phyloP scores from a whole-genome alignment of 306 rosid genomes.

The Cicer chorassanicum region DNA sequence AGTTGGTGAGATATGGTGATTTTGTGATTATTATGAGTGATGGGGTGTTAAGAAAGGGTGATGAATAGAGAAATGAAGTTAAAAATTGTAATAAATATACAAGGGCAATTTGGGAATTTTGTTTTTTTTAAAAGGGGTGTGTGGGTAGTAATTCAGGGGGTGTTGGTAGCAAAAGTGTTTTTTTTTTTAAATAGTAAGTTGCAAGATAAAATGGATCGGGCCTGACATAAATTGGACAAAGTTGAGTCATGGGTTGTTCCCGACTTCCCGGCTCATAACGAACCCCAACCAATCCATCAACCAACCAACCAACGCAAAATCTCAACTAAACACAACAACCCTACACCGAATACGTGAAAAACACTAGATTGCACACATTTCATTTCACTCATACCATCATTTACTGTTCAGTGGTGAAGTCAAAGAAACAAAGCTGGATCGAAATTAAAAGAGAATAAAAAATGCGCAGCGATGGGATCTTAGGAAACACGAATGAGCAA shows the following conservation, averaged over 20 bases:
- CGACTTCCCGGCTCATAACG: background rate
- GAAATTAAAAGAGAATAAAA: background rate
- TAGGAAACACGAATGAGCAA: slow-evolving; percentile 49
- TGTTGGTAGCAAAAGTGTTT: no score
- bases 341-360: background rate
- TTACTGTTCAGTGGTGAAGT: background rate
- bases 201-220: no score
- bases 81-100: no score
- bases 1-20: no score
- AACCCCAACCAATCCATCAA: background rate
- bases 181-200: no score
- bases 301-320: background rate
- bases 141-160: no score
- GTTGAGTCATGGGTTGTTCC: background rate
- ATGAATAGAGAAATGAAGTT: no score
- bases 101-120: no score
- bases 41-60: no score
- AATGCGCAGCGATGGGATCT: slow-evolving; percentile 64
- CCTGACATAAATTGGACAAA: background rate
- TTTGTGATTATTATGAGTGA: no score
- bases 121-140: no score
- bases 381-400: background rate
- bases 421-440: background rate
- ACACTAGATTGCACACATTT: no score
- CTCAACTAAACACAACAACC: background rate